Evolutionary conservation across 2,329 filamentous ascomycete species (phyloP), one percentile per base, ranked within the genome.

Genomic region (Xylaria sp.): DNA sequence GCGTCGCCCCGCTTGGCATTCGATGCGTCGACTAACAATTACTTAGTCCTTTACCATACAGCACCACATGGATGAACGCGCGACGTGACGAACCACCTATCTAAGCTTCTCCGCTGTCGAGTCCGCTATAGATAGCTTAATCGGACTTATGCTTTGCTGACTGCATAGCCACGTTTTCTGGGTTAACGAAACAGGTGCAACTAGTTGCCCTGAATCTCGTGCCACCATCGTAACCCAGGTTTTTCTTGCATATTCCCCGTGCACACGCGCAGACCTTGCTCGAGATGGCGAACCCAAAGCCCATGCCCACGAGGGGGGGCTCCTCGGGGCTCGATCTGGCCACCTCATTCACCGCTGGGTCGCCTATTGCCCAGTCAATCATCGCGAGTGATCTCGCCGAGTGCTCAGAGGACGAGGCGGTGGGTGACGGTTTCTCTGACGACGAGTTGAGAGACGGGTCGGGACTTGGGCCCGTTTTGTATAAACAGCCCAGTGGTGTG

Each of bases 401-500:
- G 52, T 89, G 85, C 63, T 82, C 84, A 3, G 86, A 87, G 33
- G 81, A 86, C 54, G 85, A 85, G 38, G 60, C 21, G 27, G 71
- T 70, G 23, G 73, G 76, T 37, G 70, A 72, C n/a, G 63, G 53
- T 21, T 72, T 71, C 11, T 74, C 72, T 37, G 68, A 72, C 31
- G 70, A 74, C 19, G 72, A 71, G 25, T 73, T 74, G 15, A 70
- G 68, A 27, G 68, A 70, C 2, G 76, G 75, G 4, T 67, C 73
- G 4, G 76, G 80, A 44, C 77, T 77, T 17, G 77, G 77, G n/a
- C 82, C 79, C 57, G 79, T 76, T 72, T 82, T 82, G 68, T 97
- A 95, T 77, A 87, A 90, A 57, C 85, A 92, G 46, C 91, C 92
- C 1, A 90, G 87, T 67, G 90, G 89, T 72, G 88, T 95, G 43